Evolutionary conservation across 2,329 filamentous ascomycete species (phyloP), one percentile per base, ranked within the genome.

Genomic region (Botrytis fragariae): DNA sequence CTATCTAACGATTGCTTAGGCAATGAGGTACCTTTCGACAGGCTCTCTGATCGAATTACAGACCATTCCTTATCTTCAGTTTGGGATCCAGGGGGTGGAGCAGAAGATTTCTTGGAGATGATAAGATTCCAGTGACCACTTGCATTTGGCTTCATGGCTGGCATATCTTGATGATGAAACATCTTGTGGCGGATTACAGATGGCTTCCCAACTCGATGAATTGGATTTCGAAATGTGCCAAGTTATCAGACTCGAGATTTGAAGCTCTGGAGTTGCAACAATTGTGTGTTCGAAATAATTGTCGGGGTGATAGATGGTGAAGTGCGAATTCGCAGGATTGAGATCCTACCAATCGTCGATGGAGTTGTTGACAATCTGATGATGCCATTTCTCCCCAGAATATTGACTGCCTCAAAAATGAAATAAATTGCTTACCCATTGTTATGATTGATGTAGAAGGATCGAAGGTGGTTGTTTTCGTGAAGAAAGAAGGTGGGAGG

Each of bases 401-500:
- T 72, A 65, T 73, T 73, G 62, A 62, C 72, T 73, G 71, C 69
- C 71, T 64, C 57, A 42, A 73, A 77, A 78, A 73, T 73, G 77
- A 79, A 78, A 62, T 72, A 78, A 78, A 77, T 75, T 79, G 79
- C 79, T 81, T 81, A 81, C 79, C 79, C 79, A 81, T 81, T 79
- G 76, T 80, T 54, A 77, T 62, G 74, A 76, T 70, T 78, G 68
- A 59, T 76, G 75, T 77, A 78, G 78, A 79, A 80, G 74, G 79
- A 76, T 77, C 78, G 78, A 79, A 76, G 63, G 75, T 69, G 71
- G 78, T 81, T 81, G 72, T 76, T 65, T 72, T 68, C 35, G 39
- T 59, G 54, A 60, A 72, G 37, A 59, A 48, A 72, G 70, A 68
- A 68, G 62, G 70, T 60, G 54, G 62, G 70, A 68, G 61, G 48